These are phyloP conservation scores for Lepiota venenata DNA, from an alignment of 768 basidiomycete genomes.

Conservation along the genomic window DNA sequence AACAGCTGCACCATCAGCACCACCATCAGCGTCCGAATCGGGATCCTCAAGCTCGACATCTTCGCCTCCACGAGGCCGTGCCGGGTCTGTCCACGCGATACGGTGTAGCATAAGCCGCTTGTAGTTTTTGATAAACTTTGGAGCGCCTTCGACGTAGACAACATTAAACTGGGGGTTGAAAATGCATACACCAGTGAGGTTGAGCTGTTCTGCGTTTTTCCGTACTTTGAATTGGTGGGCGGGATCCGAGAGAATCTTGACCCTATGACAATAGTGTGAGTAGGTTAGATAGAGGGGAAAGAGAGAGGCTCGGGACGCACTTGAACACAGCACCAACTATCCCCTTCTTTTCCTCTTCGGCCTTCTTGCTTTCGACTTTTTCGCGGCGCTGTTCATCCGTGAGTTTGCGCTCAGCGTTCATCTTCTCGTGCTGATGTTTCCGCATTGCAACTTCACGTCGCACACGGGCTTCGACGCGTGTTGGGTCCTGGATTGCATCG, in stretches of 20 bases:
- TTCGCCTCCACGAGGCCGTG: constrained; percentile 71
- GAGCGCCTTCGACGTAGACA: constrained; percentile 91
- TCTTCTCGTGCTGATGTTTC: constrained; percentile 87
- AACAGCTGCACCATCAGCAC: constrained; percentile 8
- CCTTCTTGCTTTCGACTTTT: constrained; percentile 83
- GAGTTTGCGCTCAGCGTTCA: constrained; percentile 89
- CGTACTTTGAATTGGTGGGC: constrained; percentile 95
- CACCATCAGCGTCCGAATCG: constrained; percentile 37
- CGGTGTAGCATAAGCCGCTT: constrained; percentile 83
- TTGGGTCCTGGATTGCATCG: constrained; percentile 96
- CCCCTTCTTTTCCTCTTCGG: constrained; percentile 84
- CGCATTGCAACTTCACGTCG: constrained; percentile 90
- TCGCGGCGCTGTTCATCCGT: constrained; percentile 87
- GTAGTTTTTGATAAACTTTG: constrained; percentile 83
- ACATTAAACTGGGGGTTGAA: constrained; percentile 88
- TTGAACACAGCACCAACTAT: constrained; percentile 87
- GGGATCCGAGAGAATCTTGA: constrained; percentile 87
- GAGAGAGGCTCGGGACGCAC: constrained; percentile 46
- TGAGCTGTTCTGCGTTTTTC: constrained; percentile 92
- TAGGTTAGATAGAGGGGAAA: not conserved
- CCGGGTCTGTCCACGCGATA: constrained; percentile 92
- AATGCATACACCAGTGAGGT: constrained; percentile 84
- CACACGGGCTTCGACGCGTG: constrained; percentile 94
- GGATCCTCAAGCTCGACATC: constrained; percentile 65
- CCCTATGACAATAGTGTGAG: constrained; percentile 36